A percentile compares a stretch with the other conserved stretches of the same genome.
phyloP scores from a whole-genome alignment of 202 grass and related monocot genomes.

The Setaria viridis region DNA sequence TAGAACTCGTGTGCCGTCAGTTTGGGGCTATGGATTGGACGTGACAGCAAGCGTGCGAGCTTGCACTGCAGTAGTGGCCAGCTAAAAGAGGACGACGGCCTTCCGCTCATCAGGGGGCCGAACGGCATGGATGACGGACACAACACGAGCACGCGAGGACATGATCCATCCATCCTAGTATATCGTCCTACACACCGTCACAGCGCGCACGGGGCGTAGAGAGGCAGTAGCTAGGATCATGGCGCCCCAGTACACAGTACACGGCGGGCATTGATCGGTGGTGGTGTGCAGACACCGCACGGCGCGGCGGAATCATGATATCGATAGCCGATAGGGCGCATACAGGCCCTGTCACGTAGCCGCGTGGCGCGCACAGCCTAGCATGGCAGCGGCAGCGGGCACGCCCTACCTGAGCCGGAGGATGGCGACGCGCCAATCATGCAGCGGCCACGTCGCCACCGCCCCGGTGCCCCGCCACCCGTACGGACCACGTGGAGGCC shows the following conservation, averaged over 20 bases:
- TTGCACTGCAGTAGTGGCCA: no score
- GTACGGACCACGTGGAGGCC: conserved; percentile 52
- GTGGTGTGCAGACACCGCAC: background rate
- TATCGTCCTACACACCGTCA: background rate
- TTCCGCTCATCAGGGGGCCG: background rate
- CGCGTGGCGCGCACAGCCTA: conserved; percentile 30
- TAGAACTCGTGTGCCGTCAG: background rate
- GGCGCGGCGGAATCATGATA: conserved; percentile 24
- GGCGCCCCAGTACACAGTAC: conserved; percentile 7
- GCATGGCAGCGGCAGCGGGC: background rate
- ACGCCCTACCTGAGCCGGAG: conserved; percentile 34
- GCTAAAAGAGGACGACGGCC: background rate
- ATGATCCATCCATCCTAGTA: no score
- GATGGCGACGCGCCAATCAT: conserved; percentile 55
- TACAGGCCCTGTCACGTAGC: conserved; percentile 47
- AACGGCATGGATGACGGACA: conserved; percentile 8
- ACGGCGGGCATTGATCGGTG: conserved; percentile 33
- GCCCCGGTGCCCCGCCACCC: conserved; percentile 36
- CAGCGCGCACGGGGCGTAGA: background rate
- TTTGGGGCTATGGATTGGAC: background rate
- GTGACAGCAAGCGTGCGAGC: background rate
- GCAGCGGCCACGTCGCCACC: conserved; percentile 42
- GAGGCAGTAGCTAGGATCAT: background rate
- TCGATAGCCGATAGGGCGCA: background rate
- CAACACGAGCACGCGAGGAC: background rate